Evolutionary conservation across 768 basidiomycete species (phyloP).

Genomic region (Panaeolus cyanescens): DNA sequence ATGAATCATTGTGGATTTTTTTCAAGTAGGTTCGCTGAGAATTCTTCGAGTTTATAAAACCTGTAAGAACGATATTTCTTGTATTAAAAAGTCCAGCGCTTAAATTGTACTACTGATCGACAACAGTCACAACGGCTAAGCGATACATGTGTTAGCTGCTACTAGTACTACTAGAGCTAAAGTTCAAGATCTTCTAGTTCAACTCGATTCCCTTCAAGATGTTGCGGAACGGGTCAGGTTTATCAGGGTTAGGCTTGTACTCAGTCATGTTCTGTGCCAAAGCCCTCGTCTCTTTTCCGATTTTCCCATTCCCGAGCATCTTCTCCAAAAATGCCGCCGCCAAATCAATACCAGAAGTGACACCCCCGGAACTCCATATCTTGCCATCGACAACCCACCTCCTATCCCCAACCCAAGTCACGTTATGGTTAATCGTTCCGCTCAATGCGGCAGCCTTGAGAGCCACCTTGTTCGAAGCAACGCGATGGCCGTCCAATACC

Average conservation of each 20-base stretch:
- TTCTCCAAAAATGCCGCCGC: constrained; percentile 22
- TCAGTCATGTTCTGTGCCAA: constrained; percentile 20
- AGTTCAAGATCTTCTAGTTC: background rate
- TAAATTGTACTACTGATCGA: too few relatives aligned
- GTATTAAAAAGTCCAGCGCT: too few relatives aligned
- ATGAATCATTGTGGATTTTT: background rate
- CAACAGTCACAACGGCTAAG: background rate
- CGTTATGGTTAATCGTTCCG: constrained; percentile 19
- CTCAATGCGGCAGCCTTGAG: constrained; percentile 11
- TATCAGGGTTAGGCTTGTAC: constrained; percentile 24
- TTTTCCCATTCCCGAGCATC: background rate
- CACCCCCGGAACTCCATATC: constrained; percentile 27
- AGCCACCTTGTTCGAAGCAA: constrained; percentile 22
- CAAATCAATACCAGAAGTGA: constrained; percentile 28
- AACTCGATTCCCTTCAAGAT: constrained; percentile 24
- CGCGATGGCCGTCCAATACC: constrained; percentile 24
- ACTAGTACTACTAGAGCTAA: too few relatives aligned
- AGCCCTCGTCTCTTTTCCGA: constrained; percentile 22
- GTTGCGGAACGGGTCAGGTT: constrained; percentile 25
- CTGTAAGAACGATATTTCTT: too few relatives aligned
- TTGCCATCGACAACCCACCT: constrained; percentile 28
- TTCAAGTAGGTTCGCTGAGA: background rate
- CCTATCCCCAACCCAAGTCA: constrained; percentile 29
- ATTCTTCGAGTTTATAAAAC: too few relatives aligned
- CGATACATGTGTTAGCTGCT: too few relatives aligned